Base-by-base conservation (phyloP, 257 asterid genomes). In the Solanum corneliomulleri region DNA sequence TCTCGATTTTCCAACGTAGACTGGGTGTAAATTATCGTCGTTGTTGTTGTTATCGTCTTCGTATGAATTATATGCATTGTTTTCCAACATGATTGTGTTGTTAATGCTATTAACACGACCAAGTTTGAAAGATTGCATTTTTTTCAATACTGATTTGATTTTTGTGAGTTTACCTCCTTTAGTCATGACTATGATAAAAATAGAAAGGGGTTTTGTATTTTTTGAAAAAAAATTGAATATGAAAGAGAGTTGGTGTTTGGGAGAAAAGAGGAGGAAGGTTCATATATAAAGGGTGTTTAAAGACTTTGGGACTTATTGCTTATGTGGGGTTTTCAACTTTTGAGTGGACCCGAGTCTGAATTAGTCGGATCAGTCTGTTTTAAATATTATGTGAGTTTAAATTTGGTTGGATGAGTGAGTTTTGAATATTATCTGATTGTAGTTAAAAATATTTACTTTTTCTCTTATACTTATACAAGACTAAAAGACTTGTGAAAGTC, bases 1-100 rank as follows among this genome's bases (percentile, higher is more conserved):
- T 39, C 96, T 90, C 0, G 98, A 95, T 82, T 94, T 95, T 0
- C 98, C 98, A 71, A 95, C 98, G 91, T 90, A 95, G 88, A 95
- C 98, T 1, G 95, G 89, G 88, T 91, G 98, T 84, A 94, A 92
- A 76, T 91, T 92, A 56, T 82, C 37, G 74, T 82, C 31, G 77
- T 80, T 49, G 75, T 58, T 39, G 86, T 83, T 33, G 29, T 83
- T 83, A 3, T 62, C 13, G 5, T 70, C 42, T 4, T 80, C 44
- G 16, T 6, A 81, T 0, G 85, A 20, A 70, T 85, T 84, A 18
- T 41, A 66, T 25, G 69, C 29, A 49, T 85, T 64, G 12, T 72
- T 71, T 14, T 84, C 86, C 35, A 52, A 87, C 64, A 71, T 85
- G 20, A 13, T 52, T 56, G 44, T 71, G 70, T 74, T 11, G 66